Percentiles rank a stretch among this genome's conserved stretches.
Evolutionary conservation across 345 rosid genomes (phyloP).

Genomic region (Laguncularia racemosa): DNA sequence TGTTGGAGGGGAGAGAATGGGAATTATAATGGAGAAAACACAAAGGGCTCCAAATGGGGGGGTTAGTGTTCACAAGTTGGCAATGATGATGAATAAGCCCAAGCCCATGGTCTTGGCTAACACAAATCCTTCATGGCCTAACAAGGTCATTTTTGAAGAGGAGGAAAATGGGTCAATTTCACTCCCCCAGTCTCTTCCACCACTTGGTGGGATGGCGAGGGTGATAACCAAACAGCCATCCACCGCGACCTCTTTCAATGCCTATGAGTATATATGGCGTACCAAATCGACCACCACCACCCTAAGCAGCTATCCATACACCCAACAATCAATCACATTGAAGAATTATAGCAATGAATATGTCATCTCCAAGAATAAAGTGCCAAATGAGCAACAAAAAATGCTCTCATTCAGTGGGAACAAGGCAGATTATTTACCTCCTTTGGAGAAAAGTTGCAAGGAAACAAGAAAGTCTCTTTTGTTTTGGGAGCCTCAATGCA

Average conservation of each 20-base stretch:
- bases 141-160: slow-evolving; percentile 17
- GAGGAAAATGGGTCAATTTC: slow-evolving; percentile 22
- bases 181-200: slow-evolving; percentile 56
- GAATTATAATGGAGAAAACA: too few relatives aligned
- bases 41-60: slow-evolving; percentile 14
- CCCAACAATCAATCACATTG: slow-evolving; percentile 10
- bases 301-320: neutral
- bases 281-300: slow-evolving; percentile 18
- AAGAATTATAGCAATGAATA: slow-evolving; percentile 10
- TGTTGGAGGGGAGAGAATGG: slow-evolving; percentile 9
- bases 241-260: slow-evolving; percentile 39
- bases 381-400: slow-evolving; percentile 16
- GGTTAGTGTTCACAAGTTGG: slow-evolving; percentile 44
- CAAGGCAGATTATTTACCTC: slow-evolving; percentile 22
- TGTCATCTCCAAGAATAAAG: slow-evolving; percentile 12
- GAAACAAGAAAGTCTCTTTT: slow-evolving; percentile 58
- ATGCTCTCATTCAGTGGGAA: slow-evolving; percentile 18
- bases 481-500: slow-evolving; percentile 58
- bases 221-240: slow-evolving; percentile 23
- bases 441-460: slow-evolving; percentile 55
- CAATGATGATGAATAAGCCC: slow-evolving; percentile 43
- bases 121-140: slow-evolving; percentile 40
- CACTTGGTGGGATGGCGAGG: slow-evolving; percentile 34
- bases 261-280: slow-evolving; percentile 69
- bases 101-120: slow-evolving; percentile 39